Conservation (phyloP, 2,329 filamentous ascomycete species). For the Colletotrichum endophyticum region DNA sequence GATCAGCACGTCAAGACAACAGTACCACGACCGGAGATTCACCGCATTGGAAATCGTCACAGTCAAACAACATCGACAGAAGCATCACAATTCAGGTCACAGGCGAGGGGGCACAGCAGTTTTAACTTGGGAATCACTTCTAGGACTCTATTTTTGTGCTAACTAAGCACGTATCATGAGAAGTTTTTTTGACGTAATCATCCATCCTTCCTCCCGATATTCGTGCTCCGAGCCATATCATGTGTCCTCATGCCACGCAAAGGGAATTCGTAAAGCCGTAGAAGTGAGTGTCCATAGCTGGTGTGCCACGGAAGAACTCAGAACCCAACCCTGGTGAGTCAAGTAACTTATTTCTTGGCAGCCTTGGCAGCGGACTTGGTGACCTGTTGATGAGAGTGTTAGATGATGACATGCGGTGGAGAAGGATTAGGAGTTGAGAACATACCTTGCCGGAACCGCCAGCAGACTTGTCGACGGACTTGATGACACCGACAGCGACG, state of each 20-base stretch:
- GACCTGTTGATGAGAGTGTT: slow-evolving; percentile 35
- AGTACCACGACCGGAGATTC: not conserved
- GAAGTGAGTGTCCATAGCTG: slow-evolving; percentile 38
- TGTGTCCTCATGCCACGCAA: slow-evolving; percentile 49
- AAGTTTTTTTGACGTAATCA: slow-evolving; percentile 42
- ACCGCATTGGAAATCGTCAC: fast-evolving
- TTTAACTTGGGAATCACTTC: slow-evolving; percentile 26
- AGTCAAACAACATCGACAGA: not conserved
- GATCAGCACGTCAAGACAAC: not conserved
- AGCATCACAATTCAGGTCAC: not conserved
- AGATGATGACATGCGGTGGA: not conserved
- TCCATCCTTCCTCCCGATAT: slow-evolving; percentile 44
- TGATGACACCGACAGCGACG: slow-evolving; percentile 95
- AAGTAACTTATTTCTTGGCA: slow-evolving; percentile 70
- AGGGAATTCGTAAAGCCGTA: slow-evolving; percentile 49
- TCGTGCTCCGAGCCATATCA: slow-evolving; percentile 46
- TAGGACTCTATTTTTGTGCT: slow-evolving; percentile 52
- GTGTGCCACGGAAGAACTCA: slow-evolving; percentile 6
- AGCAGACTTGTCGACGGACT: slow-evolving; percentile 75
- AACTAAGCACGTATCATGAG: slow-evolving; percentile 49
- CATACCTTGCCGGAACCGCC: slow-evolving; percentile 62
- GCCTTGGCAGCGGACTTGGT: slow-evolving; percentile 77
- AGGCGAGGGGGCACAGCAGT: not conserved
- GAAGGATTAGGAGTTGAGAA: slow-evolving; percentile 30
- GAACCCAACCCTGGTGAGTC: slow-evolving; percentile 19